A percentile compares a stretch with the other conserved stretches of the same genome.
phyloP scores from a whole-genome alignment of 2,329 filamentous ascomycete species.

The Neoarthrinium moseri region DNA sequence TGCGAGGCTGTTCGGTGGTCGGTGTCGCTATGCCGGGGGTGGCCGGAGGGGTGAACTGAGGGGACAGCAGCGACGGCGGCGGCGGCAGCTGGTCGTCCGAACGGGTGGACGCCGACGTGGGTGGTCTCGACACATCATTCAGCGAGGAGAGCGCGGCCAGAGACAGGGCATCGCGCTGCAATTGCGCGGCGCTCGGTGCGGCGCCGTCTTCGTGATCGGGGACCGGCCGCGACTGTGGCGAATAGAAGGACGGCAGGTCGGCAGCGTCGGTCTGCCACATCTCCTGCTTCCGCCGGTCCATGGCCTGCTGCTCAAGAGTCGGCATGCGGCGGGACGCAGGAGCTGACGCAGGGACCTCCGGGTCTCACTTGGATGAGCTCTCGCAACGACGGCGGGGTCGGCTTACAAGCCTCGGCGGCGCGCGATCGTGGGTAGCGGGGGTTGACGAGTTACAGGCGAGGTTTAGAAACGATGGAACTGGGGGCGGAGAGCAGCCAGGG shows the following conservation, averaged over 20 bases:
- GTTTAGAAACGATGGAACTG: too few relatives aligned
- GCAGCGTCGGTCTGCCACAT: conserved; percentile 29
- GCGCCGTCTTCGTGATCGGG: conserved; percentile 15
- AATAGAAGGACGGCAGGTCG: conserved; percentile 47
- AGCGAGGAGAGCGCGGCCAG: conserved; percentile 24
- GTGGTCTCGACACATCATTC: conserved; percentile 2
- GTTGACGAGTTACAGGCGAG: too few relatives aligned
- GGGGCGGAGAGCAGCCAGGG: too few relatives aligned
- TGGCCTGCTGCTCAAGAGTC: conserved; percentile 10
- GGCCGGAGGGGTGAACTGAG: conserved; percentile 74
- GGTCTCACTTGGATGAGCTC: background rate
- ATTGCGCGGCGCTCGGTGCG: conserved; percentile 8
- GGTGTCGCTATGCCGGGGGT: conserved; percentile 61
- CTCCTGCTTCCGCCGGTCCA: conserved; percentile 6
- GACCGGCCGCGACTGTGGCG: conserved; percentile 33
- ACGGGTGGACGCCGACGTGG: conserved; percentile 1
- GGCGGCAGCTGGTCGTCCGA: conserved; percentile 26
- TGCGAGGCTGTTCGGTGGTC: conserved; percentile 40
- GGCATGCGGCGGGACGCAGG: conserved; percentile 9
- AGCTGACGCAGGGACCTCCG: too few relatives aligned
- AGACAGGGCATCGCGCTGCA: conserved; percentile 33
- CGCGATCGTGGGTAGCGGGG: too few relatives aligned
- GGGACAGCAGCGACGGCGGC: conserved; percentile 76
- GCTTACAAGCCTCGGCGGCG: background rate
- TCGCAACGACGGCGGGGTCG: background rate